Evolutionary conservation across 352 stramenopile species (phyloP).

Genomic region (Phytophthora sansomeana): DNA sequence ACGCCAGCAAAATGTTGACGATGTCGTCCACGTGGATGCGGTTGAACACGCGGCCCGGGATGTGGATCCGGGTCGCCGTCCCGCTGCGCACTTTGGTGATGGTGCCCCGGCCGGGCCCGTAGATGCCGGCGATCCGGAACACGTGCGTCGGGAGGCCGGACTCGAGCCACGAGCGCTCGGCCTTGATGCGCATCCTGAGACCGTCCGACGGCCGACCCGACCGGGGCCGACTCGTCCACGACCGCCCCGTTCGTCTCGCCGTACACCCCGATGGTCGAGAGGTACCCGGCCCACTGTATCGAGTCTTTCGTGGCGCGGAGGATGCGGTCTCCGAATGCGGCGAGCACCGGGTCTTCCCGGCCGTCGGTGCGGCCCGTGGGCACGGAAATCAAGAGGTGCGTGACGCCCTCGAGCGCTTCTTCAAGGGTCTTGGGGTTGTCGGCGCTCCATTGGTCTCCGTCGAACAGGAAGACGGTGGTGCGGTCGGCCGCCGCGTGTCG

Average conservation of each 20-base stretch:
- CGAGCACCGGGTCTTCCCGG: slow-evolving; percentile 78
- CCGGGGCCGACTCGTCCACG: slow-evolving; percentile 85
- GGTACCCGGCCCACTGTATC: slow-evolving; percentile 90
- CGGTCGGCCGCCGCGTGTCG: slow-evolving; percentile 41
- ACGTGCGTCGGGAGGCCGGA: slow-evolving; percentile 77
- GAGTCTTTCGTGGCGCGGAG: slow-evolving; percentile 48
- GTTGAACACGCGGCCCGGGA: slow-evolving; percentile 86
- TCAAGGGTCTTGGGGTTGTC: slow-evolving; percentile 45
- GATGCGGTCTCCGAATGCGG: slow-evolving; percentile 50
- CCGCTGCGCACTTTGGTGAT: slow-evolving; percentile 82
- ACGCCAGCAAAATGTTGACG: slow-evolving; percentile 77
- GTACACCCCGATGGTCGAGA: slow-evolving; percentile 95
- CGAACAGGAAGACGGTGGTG: slow-evolving; percentile 83
- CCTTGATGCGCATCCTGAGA: slow-evolving; percentile 82
- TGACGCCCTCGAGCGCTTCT: slow-evolving; percentile 62
- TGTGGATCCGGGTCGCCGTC: slow-evolving; percentile 69
- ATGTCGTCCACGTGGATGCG: slow-evolving; percentile 94
- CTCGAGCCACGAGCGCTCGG: slow-evolving; percentile 82
- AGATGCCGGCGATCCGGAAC: slow-evolving; percentile 93
- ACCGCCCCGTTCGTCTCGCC: slow-evolving; percentile 86
- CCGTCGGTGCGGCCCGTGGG: slow-evolving; percentile 55
- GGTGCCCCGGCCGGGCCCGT: slow-evolving; percentile 86
- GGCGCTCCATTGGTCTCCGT: slow-evolving; percentile 63
- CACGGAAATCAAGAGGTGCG: slow-evolving; percentile 84
- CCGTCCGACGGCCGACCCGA: slow-evolving; percentile 66